phyloP scores from a whole-genome alignment of 495 filamentous ascomycete genomes.

The Neurospora sp. region DNA sequence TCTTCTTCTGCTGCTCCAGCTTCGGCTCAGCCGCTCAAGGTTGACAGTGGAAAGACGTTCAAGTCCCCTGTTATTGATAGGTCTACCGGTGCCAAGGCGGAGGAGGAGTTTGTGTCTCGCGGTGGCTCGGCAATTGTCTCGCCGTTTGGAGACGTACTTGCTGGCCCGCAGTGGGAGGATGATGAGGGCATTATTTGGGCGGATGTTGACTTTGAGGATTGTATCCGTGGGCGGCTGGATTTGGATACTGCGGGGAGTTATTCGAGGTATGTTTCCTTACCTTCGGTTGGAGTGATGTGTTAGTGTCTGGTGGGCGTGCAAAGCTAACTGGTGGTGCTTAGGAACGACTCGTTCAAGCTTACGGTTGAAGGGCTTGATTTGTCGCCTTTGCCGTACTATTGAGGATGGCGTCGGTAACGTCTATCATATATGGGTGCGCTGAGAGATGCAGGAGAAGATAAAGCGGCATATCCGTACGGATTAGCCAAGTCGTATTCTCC shows the following conservation, averaged over 20 bases:
- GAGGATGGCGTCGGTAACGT: not conserved
- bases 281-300: not conserved
- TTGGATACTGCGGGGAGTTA: slow-evolving; percentile 70
- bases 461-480: not conserved
- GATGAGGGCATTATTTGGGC: slow-evolving; percentile 41
- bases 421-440: too few species aligned
- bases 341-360: slow-evolving; percentile 73
- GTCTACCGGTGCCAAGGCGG: not conserved
- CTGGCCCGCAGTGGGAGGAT: slow-evolving; percentile 76
- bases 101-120: slow-evolving; percentile 44
- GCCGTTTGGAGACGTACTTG: slow-evolving; percentile 66
- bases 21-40: not conserved
- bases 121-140: slow-evolving; percentile 79
- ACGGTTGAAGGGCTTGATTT: slow-evolving; percentile 64
- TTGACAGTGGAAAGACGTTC: not conserved
- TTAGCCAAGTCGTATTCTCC: not conserved
- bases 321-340: slow-evolving; percentile 3
- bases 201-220: slow-evolving; percentile 43
- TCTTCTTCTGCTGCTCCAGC: not conserved
- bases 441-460: too few species aligned
- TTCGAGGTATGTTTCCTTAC: slow-evolving; percentile 35
- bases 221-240: slow-evolving; percentile 44
- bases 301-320: not conserved
- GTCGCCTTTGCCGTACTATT: slow-evolving; percentile 54
- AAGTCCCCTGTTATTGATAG: not conserved